Conservation (phyloP, 169 alveolate species). For the Eimeria maxima region DNA sequence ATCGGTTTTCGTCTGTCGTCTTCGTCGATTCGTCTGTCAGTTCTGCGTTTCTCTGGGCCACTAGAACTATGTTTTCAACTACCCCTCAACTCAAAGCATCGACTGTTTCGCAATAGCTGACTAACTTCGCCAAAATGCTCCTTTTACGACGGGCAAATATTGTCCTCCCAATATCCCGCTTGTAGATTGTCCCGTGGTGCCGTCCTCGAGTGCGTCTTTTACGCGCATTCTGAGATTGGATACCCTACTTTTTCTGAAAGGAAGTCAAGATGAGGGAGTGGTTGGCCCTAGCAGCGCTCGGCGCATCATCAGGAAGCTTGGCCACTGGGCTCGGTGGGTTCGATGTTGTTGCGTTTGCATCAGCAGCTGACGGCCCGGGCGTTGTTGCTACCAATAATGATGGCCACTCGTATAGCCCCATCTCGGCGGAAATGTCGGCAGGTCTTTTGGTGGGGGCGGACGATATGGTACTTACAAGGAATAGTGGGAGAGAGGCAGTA, state of each 20-base stretch:
- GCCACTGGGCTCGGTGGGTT: background rate
- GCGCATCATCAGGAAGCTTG: background rate
- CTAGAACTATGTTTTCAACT: background rate
- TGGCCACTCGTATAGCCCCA: background rate
- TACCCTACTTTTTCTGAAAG: background rate
- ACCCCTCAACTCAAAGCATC: background rate
- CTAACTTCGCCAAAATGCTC: background rate
- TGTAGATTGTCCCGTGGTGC: background rate
- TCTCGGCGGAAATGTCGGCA: background rate
- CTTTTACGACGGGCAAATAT: background rate
- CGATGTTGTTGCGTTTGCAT: background rate
- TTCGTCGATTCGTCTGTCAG: background rate
- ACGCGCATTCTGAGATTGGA: background rate
- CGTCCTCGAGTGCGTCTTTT: background rate
- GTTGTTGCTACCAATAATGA: background rate
- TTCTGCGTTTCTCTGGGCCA: background rate
- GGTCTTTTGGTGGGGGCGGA: background rate
- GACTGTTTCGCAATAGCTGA: background rate
- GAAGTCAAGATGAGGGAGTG: background rate
- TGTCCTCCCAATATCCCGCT: background rate
- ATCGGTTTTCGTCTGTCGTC: background rate
- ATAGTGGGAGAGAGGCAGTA: background rate
- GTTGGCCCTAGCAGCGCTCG: background rate
- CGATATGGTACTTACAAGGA: background rate
- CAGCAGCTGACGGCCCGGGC: background rate